Evolutionary conservation across 306 rosid genomes (phyloP), one percentile per base, ranked within the genome.

Genomic region (Pterocarpus macrocarpus): DNA sequence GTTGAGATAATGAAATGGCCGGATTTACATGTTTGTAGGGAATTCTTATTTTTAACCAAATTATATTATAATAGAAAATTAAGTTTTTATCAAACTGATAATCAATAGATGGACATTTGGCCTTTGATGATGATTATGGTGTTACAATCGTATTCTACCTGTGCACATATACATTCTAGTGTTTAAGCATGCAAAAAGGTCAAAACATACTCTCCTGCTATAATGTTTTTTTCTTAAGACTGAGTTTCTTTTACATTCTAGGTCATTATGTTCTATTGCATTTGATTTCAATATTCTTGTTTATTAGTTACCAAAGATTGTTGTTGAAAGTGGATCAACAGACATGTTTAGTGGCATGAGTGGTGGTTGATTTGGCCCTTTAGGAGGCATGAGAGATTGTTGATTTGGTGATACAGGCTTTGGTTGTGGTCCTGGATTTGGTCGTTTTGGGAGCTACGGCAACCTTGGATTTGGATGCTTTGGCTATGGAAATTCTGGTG

Each of bases 241-340:
- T 65, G 14, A 36, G n/a, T 59, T 71, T 47, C 45, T 32, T 49
- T 32, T 32, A 34, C 47, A 12, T 35, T 32, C 33, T 71, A n/a
- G 47, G 61, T 22, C 56, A 63, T 34, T 64, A 15, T 17, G 56
- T 62, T 16, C 16, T 28, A 30, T 71, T 80, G 69, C 85, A 74
- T 62, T 33, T 49, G 13, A 39, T 66, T 13, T 45, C 38, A 34
- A 53, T 67, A 8, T 67, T 69, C 13, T 68, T 85, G 66, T 76
- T 82, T 59, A 67, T 74, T 90, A 92, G 97, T 90, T 92, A 10
- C 91, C 97, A 2, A 84, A 59, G 43, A 85, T 92, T 71, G 65
- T 87, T 49, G 88, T 71, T 71, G 89, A 84, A 50, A 72, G 86
- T 47, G 80, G 88, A 76, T 83, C 80, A 11, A 65, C 62, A 34